Percentiles rank a stretch among this genome's conserved stretches.
Evolutionary conservation across 225 moss, liverwort and hornwort genomes (phyloP).

Genomic region (Rhytidiadelphus loreus): DNA sequence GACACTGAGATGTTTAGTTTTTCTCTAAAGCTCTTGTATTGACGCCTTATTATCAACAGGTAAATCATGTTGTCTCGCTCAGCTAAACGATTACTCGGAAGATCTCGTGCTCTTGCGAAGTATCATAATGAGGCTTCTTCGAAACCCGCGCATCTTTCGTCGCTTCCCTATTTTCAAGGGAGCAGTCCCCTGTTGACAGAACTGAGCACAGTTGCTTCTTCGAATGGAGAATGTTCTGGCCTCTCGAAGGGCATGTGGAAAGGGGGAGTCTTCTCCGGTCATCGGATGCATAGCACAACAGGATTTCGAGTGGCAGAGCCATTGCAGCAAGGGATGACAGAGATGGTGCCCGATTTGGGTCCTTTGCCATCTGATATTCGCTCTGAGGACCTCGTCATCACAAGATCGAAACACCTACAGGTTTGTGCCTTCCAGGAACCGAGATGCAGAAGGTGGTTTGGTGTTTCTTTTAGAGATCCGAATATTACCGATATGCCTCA

Average conservation of each 20-base stretch:
- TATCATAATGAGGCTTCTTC: conserved; percentile 3
- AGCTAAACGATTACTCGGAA: conserved; percentile 3
- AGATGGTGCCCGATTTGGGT: conserved; percentile 30
- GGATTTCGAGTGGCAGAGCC: conserved; percentile 28
- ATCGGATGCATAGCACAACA: conserved; percentile 18
- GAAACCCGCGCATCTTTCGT: not conserved
- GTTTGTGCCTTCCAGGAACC: conserved; percentile 1
- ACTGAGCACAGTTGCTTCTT: not conserved
- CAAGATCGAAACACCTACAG: conserved; percentile 30
- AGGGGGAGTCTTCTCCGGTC: not conserved
- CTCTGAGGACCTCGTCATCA: conserved; percentile 29
- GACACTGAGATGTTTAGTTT: not conserved
- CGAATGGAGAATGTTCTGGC: conserved; percentile 5
- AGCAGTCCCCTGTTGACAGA: not conserved
- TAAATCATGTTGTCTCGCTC: conserved; percentile 33
- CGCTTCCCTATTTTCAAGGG: not conserved
- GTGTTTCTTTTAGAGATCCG: not conserved
- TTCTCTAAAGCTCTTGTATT: not conserved
- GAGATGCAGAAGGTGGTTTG: not conserved
- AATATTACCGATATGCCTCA: not conserved
- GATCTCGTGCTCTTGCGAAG: conserved; percentile 1
- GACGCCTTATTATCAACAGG: not conserved
- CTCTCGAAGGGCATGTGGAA: not conserved
- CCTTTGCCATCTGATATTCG: conserved; percentile 27
- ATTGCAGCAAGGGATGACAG: conserved; percentile 41